Conservation (phyloP, 306 rosid genomes). For the Oxytropis ochrocephala region DNA sequence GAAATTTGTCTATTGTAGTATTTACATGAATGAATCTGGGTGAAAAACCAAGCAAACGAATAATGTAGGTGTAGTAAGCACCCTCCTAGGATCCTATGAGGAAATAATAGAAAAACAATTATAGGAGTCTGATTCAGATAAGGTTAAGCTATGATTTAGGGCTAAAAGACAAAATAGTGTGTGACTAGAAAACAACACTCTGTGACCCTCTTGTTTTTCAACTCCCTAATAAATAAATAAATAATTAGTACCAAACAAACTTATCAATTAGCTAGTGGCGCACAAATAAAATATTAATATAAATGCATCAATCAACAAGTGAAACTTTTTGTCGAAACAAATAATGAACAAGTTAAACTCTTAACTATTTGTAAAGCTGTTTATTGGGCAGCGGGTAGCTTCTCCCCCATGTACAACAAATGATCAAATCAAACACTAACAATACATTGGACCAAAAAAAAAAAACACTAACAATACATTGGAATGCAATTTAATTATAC, state of each 20-base stretch:
- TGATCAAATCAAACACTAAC: neutral
- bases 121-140: constrained; percentile 23
- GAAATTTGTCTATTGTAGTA: constrained; percentile 5
- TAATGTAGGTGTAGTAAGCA: constrained; percentile 4
- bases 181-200: constrained; percentile 17
- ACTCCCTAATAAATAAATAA: constrained; percentile 10
- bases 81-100: constrained; percentile 37
- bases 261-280: constrained; percentile 28
- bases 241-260: constrained; percentile 1
- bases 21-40: constrained; percentile 5
- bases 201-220: constrained; percentile 19
- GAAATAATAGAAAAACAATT: constrained; percentile 18
- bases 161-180: constrained; percentile 23
- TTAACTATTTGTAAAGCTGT: constrained; percentile 21
- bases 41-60: constrained; percentile 9
- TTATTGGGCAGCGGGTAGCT: constrained; percentile 36
- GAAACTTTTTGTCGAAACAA: constrained; percentile 7
- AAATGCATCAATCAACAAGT: neutral
- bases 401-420: constrained; percentile 8
- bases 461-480: neutral
- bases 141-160: constrained; percentile 27
- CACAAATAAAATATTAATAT: neutral
- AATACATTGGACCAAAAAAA: neutral
- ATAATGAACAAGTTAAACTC: constrained; percentile 17
- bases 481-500: neutral